phyloP scores from a whole-genome alignment of 371 early-diverging fungal genomes.

The Haplosporangium sp. region DNA sequence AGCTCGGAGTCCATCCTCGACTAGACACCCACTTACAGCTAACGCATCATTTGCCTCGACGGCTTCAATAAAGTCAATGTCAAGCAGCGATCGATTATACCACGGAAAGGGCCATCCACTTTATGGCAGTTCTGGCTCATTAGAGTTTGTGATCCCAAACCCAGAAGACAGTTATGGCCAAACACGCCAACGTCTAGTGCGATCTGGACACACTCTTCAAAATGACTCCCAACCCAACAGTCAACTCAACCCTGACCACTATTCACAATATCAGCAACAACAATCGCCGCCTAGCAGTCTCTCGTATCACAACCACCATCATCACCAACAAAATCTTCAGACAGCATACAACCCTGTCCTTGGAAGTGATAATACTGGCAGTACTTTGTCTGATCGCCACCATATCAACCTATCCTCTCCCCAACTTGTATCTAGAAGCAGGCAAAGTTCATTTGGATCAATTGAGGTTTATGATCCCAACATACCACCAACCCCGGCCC shows the following conservation, averaged over 20 bases:
- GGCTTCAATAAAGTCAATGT: slow-evolving; percentile 26
- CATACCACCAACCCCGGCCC: slow-evolving; percentile 17
- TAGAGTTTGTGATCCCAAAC: slow-evolving; percentile 9
- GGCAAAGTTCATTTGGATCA: slow-evolving; percentile 46
- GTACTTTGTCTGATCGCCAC: not conserved
- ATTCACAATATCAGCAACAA: slow-evolving; percentile 15
- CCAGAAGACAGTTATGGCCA: slow-evolving; percentile 2
- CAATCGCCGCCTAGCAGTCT: slow-evolving; percentile 13
- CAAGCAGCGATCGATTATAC: slow-evolving; percentile 37
- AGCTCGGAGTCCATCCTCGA: slow-evolving; percentile 22
- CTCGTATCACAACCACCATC: not conserved
- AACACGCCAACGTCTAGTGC: slow-evolving; percentile 13
- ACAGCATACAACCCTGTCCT: not conserved
- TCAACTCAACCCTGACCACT: not conserved
- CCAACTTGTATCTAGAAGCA: slow-evolving; percentile 19
- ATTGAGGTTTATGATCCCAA: slow-evolving; percentile 20
- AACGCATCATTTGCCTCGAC: slow-evolving; percentile 46
- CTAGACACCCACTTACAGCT: slow-evolving; percentile 24
- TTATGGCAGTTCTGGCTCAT: slow-evolving; percentile 31
- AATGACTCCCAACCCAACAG: slow-evolving; percentile 2
- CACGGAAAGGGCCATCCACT: slow-evolving; percentile 24
- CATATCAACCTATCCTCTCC: slow-evolving; percentile 4
- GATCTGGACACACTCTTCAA: slow-evolving; percentile 13
- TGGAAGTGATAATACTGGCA: slow-evolving; percentile 13
- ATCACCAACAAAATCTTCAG: slow-evolving; percentile 4